These are phyloP conservation scores for Penstemon barbatus DNA, from an alignment of 257 asterid genomes.

Conservation along the genomic window DNA sequence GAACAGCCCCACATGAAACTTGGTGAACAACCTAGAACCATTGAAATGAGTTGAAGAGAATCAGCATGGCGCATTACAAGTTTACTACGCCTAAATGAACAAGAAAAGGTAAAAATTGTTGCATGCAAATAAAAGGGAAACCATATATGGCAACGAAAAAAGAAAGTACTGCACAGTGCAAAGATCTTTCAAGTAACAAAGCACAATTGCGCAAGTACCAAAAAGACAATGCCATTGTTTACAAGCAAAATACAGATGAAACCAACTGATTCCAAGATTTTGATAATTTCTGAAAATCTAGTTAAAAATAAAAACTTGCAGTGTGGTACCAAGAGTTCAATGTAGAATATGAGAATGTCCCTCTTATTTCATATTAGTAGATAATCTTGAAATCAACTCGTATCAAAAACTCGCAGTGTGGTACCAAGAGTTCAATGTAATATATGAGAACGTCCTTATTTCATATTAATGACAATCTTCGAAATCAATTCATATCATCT, in stretches of 20 bases:
- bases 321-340: constrained; percentile 2
- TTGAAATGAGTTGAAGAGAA: not conserved
- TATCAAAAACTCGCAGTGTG: not conserved
- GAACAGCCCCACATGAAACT: constrained; percentile 98
- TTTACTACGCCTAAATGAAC: not conserved
- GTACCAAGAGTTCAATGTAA: constrained; percentile 1
- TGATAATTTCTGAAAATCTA: constrained; percentile 4
- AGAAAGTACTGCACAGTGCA: too few relatives aligned
- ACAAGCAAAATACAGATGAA: constrained; percentile 15
- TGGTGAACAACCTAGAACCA: constrained; percentile 72
- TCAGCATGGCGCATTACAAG: not conserved
- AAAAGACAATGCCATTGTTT: not conserved
- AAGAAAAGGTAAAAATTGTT: not conserved
- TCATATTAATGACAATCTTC: not conserved
- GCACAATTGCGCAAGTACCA: not conserved
- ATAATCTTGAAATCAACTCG: constrained; percentile 1
- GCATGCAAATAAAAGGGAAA: not conserved
- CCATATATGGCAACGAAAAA: not conserved
- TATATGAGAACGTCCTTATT: not conserved
- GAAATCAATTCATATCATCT: constrained; percentile 8
- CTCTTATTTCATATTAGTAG: not conserved
- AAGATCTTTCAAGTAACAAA: not conserved
- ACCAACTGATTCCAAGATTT: constrained; percentile 2
- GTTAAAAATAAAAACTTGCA: constrained; percentile 9
- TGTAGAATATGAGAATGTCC: not conserved